Conservation (phyloP, 371 early-diverging fungal genomes). For the Polyrhizophydium stewartii region DNA sequence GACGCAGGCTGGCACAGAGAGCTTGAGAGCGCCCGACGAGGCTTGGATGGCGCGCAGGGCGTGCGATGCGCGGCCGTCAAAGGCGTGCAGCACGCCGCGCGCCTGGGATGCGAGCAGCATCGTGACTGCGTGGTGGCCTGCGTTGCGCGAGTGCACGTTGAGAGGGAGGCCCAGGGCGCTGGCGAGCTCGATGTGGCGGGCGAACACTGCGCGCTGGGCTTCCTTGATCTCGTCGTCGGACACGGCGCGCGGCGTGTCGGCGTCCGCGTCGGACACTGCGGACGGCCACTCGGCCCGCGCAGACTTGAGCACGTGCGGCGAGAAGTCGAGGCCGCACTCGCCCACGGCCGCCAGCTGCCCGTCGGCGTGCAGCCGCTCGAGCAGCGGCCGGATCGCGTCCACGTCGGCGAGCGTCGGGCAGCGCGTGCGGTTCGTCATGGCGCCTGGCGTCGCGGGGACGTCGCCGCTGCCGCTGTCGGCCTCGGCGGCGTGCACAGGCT, state of each 20-base stretch:
- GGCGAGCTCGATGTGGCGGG: constrained; percentile 50
- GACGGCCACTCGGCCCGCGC: too few species aligned
- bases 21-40: constrained; percentile 8
- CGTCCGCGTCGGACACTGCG: constrained; percentile 14
- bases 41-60: constrained; percentile 40
- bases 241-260: not conserved
- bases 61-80: constrained; percentile 53
- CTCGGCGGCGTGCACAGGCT: too few species aligned
- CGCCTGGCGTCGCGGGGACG: too few species aligned
- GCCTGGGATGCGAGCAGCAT: constrained; percentile 40
- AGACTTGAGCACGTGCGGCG: constrained; percentile 48
- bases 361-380: not conserved
- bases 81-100: constrained; percentile 60
- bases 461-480: too few species aligned
- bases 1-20: constrained; percentile 58
- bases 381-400: not conserved
- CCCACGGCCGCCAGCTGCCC: constrained; percentile 29
- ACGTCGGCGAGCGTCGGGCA: constrained; percentile 2
- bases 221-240: constrained; percentile 24
- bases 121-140: constrained; percentile 64
- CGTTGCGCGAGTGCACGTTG: constrained; percentile 66
- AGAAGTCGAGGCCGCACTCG: constrained; percentile 69
- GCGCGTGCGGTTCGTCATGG: constrained; percentile 2
- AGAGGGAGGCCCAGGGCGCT: constrained; percentile 48
- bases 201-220: constrained; percentile 53